A percentile compares a stretch with the other conserved stretches of the same genome.
Evolutionary conservation across 345 rosid species (phyloP).

Genomic region (Arabidopsis thaliana): DNA sequence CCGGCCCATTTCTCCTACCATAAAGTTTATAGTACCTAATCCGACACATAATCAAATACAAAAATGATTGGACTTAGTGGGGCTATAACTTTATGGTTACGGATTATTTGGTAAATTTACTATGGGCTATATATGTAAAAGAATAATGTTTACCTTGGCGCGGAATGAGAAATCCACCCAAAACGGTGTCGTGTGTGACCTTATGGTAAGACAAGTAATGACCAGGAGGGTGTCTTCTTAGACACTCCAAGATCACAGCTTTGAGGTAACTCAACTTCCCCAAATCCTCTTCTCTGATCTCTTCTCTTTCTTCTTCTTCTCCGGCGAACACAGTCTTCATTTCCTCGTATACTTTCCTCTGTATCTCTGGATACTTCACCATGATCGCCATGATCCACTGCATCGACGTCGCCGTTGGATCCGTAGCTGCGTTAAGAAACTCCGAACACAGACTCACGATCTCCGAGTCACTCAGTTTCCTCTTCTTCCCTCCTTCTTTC

Average conservation of each 20-base stretch:
- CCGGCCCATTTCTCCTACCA: slow-evolving; percentile 50
- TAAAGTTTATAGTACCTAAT: slow-evolving; percentile 45
- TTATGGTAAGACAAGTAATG: slow-evolving; percentile 46
- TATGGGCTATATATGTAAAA: neutral
- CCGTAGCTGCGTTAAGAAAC: slow-evolving; percentile 47
- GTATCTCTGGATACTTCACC: slow-evolving; percentile 47
- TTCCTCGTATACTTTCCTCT: slow-evolving; percentile 40
- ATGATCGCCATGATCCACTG: slow-evolving; percentile 50
- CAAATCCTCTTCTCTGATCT: slow-evolving; percentile 43
- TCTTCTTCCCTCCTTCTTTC: slow-evolving; percentile 29
- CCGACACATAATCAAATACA: neutral
- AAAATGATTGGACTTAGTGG: neutral
- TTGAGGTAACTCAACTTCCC: slow-evolving; percentile 41
- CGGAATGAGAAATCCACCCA: slow-evolving; percentile 45
- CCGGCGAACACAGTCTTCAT: slow-evolving; percentile 25
- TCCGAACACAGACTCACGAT: slow-evolving; percentile 45
- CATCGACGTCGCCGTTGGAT: slow-evolving; percentile 45
- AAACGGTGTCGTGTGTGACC: slow-evolving; percentile 44
- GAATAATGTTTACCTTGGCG: slow-evolving; percentile 29
- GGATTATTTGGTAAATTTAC: neutral
- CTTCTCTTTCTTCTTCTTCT: slow-evolving; percentile 27
- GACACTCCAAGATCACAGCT: slow-evolving; percentile 48
- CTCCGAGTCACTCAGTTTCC: slow-evolving; percentile 45
- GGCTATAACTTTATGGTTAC: neutral
- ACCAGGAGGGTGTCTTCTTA: slow-evolving; percentile 50